phyloP scores from a whole-genome alignment of 2,329 filamentous ascomycete species.

The Pestalotiopsis sp. region DNA sequence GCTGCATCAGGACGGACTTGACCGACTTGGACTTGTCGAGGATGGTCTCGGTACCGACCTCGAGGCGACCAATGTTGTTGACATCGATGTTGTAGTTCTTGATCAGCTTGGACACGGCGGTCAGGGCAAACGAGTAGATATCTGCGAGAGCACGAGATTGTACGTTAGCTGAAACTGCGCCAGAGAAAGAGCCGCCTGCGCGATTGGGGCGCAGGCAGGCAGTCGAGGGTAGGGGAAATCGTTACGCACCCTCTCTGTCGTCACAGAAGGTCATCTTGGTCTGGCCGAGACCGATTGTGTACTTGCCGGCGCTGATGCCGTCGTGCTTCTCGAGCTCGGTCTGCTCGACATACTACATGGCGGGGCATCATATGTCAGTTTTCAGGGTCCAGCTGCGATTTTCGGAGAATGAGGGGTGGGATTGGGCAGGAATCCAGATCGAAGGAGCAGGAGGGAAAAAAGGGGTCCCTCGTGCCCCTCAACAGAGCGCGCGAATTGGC shows the following conservation, averaged over 20 bases:
- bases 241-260: constrained; percentile 75
- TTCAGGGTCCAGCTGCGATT: constrained; percentile 20
- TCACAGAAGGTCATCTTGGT: constrained; percentile 93
- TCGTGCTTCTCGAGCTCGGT: constrained; percentile 83
- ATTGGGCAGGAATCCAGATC: not conserved
- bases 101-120: constrained; percentile 75
- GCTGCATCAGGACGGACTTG: constrained; percentile 86
- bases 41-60: constrained; percentile 84
- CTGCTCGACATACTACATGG: constrained; percentile 77
- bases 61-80: constrained; percentile 76
- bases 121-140: constrained; percentile 85
- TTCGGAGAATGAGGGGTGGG: constrained; percentile 19
- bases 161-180: not conserved
- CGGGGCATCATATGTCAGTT: constrained; percentile 22
- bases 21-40: constrained; percentile 91
- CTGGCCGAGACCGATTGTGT: constrained; percentile 89
- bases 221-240: not conserved
- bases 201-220: not conserved
- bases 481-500: not conserved
- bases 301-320: constrained; percentile 80
- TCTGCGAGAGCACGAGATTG: constrained; percentile 50
- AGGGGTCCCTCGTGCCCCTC: not conserved
- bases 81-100: constrained; percentile 83
- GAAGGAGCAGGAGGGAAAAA: not conserved
- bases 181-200: too few relatives aligned